These are phyloP conservation scores for Alnus rubra DNA, from an alignment of 306 rosid genomes.

Conservation along the genomic window DNA sequence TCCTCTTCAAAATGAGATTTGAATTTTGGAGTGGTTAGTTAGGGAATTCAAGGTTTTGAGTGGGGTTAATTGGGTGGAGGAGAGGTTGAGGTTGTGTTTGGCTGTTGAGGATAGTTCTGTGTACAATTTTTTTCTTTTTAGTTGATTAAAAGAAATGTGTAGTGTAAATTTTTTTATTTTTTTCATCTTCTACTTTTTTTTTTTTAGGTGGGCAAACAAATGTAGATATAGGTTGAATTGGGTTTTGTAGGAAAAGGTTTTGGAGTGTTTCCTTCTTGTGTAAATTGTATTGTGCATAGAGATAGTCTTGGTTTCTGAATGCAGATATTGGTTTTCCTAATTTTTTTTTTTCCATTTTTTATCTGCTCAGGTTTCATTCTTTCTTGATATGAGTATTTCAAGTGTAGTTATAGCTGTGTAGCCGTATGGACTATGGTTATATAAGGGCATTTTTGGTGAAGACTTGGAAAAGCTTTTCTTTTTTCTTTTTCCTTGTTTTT, in stretches of 20 bases:
- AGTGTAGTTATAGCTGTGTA: too few relatives aligned
- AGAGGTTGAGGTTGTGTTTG: neutral
- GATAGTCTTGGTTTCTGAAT: too few relatives aligned
- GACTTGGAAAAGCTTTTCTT: too few relatives aligned
- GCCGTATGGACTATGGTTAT: too few relatives aligned
- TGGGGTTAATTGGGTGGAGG: slow-evolving; percentile 3
- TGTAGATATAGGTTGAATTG: neutral
- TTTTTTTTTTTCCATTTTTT: too few relatives aligned
- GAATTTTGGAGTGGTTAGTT: neutral
- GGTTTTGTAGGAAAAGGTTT: neutral
- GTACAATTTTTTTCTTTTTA: neutral
- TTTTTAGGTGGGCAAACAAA: neutral
- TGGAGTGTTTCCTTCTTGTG: neutral
- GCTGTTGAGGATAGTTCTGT: neutral
- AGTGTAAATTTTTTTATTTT: too few relatives aligned
- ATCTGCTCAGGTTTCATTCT: too few relatives aligned
- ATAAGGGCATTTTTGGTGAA: neutral
- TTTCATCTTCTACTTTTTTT: too few relatives aligned
- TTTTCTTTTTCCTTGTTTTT: too few relatives aligned
- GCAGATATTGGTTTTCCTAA: too few relatives aligned
- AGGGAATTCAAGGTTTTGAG: neutral
- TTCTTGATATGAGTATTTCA: too few relatives aligned
- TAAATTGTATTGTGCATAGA: too few relatives aligned
- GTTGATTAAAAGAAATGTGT: neutral
- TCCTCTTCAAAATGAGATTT: neutral